A percentile compares a stretch with the other conserved stretches of the same genome.
Evolutionary conservation across 306 rosid species (phyloP).

Genomic region (Chamaecrista fasciculata): DNA sequence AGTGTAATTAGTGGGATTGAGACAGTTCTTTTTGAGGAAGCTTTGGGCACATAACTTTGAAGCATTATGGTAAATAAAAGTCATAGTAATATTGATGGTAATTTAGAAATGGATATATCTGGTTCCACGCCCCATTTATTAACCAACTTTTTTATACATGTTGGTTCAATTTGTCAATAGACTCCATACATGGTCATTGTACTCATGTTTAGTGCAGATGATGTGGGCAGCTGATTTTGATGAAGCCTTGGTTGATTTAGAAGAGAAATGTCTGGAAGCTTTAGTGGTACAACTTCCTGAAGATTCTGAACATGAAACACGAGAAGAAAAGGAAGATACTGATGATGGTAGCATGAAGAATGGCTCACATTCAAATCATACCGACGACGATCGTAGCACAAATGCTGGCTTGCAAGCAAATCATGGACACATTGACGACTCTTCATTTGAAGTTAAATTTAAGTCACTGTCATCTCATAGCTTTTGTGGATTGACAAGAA

Average conservation of each 20-base stretch:
- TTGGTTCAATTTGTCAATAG: slow-evolving; percentile 9
- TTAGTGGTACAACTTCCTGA: slow-evolving; percentile 64
- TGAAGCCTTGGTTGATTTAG: slow-evolving; percentile 65
- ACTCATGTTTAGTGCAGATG: slow-evolving; percentile 59
- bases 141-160: background rate
- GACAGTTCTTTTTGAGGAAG: background rate
- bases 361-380: slow-evolving; percentile 42
- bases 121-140: background rate
- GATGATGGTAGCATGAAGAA: slow-evolving; percentile 42
- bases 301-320: slow-evolving; percentile 42
- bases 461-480: slow-evolving; percentile 52
- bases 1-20: slow-evolving; percentile 7
- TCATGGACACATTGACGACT: slow-evolving; percentile 40
- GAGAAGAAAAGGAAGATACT: slow-evolving; percentile 43
- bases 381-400: slow-evolving; percentile 35
- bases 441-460: slow-evolving; percentile 41
- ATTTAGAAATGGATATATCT: slow-evolving; percentile 8
- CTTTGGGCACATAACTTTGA: slow-evolving; percentile 10
- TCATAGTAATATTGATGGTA: background rate
- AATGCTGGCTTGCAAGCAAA: slow-evolving; percentile 42
- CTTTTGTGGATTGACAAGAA: slow-evolving; percentile 79
- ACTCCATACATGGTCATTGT: slow-evolving; percentile 26
- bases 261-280: slow-evolving; percentile 65
- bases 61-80: background rate
- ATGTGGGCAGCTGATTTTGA: slow-evolving; percentile 98